Percentiles rank a stretch among this genome's conserved stretches.
Conservation (phyloP, 2,329 filamentous ascomycete species). For the Stagonosporopsis vannaccii region DNA sequence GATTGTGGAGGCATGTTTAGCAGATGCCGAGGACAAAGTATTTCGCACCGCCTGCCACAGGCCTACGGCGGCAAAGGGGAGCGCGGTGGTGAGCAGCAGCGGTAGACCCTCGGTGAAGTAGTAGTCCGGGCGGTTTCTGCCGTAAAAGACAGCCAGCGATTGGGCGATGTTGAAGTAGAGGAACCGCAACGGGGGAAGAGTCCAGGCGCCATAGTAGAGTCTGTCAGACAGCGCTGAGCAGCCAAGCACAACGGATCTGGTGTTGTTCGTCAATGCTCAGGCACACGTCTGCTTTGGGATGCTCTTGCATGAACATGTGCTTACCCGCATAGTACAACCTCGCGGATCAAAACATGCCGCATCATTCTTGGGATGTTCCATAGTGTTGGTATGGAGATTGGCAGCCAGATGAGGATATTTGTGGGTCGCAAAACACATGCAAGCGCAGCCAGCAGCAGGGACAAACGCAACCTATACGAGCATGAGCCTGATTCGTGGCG, state of each 20-base stretch:
- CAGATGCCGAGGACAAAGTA: background rate
- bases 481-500: conserved; percentile 27
- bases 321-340: conserved; percentile 68
- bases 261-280: conserved; percentile 27
- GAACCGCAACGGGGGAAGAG: conserved; percentile 86
- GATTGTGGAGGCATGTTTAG: background rate
- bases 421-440: conserved; percentile 90
- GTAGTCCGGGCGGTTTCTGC: conserved; percentile 88
- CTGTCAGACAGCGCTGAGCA: conserved; percentile 74
- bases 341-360: conserved; percentile 64
- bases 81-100: conserved; percentile 79
- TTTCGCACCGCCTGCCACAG: conserved; percentile 58
- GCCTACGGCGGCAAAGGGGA: conserved; percentile 77
- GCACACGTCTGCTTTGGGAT: background rate
- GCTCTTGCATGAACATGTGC: conserved; percentile 23
- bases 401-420: conserved; percentile 84
- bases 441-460: conserved; percentile 77
- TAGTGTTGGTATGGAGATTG: conserved; percentile 65
- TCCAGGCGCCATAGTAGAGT: conserved; percentile 83
- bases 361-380: conserved; percentile 53
- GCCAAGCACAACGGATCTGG: conserved; percentile 64
- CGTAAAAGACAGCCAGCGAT: conserved; percentile 91
- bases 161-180: conserved; percentile 90
- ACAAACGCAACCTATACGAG: conserved; percentile 54
- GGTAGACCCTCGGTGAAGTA: conserved; percentile 91